These are phyloP conservation scores for Paramecium sexaurelia DNA, from an alignment of 73 alveolate species.

Conservation along the genomic window DNA sequence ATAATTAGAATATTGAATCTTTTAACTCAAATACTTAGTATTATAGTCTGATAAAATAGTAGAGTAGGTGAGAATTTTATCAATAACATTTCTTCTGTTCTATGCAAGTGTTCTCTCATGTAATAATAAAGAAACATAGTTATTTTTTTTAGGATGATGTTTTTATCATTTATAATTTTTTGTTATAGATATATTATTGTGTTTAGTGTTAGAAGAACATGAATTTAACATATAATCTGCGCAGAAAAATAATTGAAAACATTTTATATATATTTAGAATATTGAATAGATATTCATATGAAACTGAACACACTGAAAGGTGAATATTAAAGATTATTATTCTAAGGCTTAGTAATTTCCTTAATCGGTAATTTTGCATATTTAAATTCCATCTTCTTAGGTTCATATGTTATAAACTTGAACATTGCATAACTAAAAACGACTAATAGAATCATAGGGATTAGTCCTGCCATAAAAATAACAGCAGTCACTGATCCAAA, in stretches of 20 bases:
- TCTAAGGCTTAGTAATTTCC: not conserved
- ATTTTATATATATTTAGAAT: not conserved
- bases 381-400: not conserved
- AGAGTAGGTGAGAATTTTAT: too few relatives aligned
- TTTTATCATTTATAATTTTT: too few relatives aligned
- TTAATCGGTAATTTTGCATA: not conserved
- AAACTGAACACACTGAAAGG: not conserved
- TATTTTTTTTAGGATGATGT: too few relatives aligned
- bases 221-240: not conserved
- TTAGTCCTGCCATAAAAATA: not conserved
- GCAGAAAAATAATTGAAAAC: not conserved
- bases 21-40: too few relatives aligned
- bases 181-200: too few relatives aligned
- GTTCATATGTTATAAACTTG: not conserved
- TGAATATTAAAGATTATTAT: not conserved
- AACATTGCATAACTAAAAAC: constrained; percentile 26
- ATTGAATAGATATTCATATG: not conserved
- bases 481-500: constrained; percentile 6
- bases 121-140: too few relatives aligned
- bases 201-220: not conserved
- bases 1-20: too few relatives aligned
- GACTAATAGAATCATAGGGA: constrained; percentile 11
- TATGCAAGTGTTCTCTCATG: too few relatives aligned
- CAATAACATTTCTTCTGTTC: too few relatives aligned
- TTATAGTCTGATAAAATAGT: too few relatives aligned